Conservation (phyloP, 805 yeast species). For the Starmerella etchellsii region DNA sequence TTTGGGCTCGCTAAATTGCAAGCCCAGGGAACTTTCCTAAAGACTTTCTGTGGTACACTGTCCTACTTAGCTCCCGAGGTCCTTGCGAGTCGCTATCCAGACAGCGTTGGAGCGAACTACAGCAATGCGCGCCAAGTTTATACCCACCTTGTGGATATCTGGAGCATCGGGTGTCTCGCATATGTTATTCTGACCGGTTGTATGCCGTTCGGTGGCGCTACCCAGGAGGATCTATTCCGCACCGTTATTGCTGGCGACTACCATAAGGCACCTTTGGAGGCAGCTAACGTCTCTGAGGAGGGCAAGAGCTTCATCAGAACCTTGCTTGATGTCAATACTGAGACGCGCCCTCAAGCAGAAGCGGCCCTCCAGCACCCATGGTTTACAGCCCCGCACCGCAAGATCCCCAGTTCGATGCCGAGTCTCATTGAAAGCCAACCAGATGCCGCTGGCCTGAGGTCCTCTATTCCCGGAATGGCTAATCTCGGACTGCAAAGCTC, state of each 20-base stretch:
- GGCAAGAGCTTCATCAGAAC: constrained; percentile 62
- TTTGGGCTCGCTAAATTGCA: constrained; percentile 91
- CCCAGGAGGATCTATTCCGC: constrained; percentile 72
- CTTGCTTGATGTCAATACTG: constrained; percentile 66
- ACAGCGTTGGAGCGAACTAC: constrained; percentile 19
- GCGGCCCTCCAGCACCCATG: constrained; percentile 73
- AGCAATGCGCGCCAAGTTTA: constrained; percentile 32
- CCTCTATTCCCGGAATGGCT: constrained; percentile 15
- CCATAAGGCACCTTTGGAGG: constrained; percentile 48
- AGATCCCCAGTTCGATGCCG: background rate
- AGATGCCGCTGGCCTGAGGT: background rate
- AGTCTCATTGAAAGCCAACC: background rate
- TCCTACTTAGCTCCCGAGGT: constrained; percentile 98
- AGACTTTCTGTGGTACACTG: constrained; percentile 93
- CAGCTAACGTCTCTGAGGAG: constrained; percentile 48
- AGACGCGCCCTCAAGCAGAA: constrained; percentile 55
- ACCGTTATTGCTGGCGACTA: constrained; percentile 68
- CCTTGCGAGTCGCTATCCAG: constrained; percentile 25
- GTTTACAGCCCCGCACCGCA: constrained; percentile 32
- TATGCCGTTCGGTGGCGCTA: constrained; percentile 85
- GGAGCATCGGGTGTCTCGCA: constrained; percentile 93
- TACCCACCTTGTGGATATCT: constrained; percentile 84
- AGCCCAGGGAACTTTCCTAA: constrained; percentile 73
- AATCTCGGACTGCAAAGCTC: constrained; percentile 13
- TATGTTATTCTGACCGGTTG: constrained; percentile 88